Evolutionary conservation across 305 asterid species (phyloP).

Genomic region (Plantago lanceolata): DNA sequence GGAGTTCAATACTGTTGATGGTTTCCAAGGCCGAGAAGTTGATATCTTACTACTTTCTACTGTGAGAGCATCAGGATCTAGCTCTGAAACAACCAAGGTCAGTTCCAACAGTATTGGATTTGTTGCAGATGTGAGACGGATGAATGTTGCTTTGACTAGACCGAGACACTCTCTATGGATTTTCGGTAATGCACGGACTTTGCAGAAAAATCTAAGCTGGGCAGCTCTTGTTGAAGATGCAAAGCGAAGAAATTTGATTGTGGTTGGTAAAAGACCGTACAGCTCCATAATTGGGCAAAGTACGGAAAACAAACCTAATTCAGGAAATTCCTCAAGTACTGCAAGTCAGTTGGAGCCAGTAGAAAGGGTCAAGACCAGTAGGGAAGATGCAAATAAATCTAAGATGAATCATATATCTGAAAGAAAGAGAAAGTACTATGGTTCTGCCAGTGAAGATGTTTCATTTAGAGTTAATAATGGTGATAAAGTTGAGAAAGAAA

Average conservation of each 20-base stretch:
- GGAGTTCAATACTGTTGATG: constrained; percentile 97
- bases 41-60: constrained; percentile 90
- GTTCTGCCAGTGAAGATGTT: constrained; percentile 26
- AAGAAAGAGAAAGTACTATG: constrained; percentile 45
- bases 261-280: constrained; percentile 69
- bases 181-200: constrained; percentile 77
- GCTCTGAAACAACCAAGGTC: constrained; percentile 34
- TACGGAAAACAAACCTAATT: constrained; percentile 29
- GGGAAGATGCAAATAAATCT: constrained; percentile 27
- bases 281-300: constrained; percentile 38
- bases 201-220: constrained; percentile 77
- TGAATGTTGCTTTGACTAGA: constrained; percentile 98
- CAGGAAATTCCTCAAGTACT: constrained; percentile 34
- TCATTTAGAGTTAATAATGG: constrained; percentile 27
- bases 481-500: constrained; percentile 33
- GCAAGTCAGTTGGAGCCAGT: constrained; percentile 34
- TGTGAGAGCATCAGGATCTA: constrained; percentile 77
- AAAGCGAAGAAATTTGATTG: constrained; percentile 56
- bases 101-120: constrained; percentile 69
- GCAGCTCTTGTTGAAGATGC: constrained; percentile 83
- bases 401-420: constrained; percentile 33
- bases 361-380: constrained; percentile 31
- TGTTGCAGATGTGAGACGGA: constrained; percentile 96
- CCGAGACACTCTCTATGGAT: constrained; percentile 86
- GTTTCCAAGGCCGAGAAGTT: constrained; percentile 98